Conservation (phyloP, 345 rosid species). For the Dimocarpus longan region DNA sequence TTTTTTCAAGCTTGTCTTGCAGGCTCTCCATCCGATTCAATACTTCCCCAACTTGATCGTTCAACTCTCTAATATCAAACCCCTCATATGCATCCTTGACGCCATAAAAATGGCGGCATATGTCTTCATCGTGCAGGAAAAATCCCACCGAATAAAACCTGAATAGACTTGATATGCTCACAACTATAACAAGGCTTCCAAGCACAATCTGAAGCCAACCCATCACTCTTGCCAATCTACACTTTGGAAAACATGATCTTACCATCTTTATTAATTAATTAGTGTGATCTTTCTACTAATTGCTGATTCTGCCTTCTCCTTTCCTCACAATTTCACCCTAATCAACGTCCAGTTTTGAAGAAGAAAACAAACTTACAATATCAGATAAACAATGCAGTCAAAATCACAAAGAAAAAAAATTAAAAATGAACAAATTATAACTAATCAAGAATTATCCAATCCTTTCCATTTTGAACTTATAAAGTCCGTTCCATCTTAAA, state of each 20-base stretch:
- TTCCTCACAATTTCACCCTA: conserved; percentile 25
- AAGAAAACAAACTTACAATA: background rate
- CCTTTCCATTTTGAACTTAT: too few relatives aligned
- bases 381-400: background rate
- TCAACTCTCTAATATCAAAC: conserved; percentile 48
- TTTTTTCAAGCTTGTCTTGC: conserved; percentile 65
- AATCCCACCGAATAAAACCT: conserved; percentile 70
- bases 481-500: too few relatives aligned
- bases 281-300: background rate
- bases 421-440: background rate
- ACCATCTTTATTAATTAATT: conserved; percentile 48
- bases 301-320: background rate
- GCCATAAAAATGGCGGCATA: conserved; percentile 57
- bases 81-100: conserved; percentile 47
- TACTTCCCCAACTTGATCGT: conserved; percentile 55
- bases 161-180: conserved; percentile 68
- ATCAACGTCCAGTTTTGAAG: background rate
- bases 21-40: conserved; percentile 52
- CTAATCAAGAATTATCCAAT: too few relatives aligned
- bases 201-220: conserved; percentile 65
- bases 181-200: conserved; percentile 61
- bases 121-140: conserved; percentile 65
- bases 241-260: conserved; percentile 53
- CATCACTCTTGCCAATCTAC: conserved; percentile 52
- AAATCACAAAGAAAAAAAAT: background rate